A percentile compares a stretch with the other conserved stretches of the same genome.
These are phyloP conservation scores for Pythium scleroteichum DNA, from an alignment of 352 stramenopile genomes.

Conservation along the genomic window DNA sequence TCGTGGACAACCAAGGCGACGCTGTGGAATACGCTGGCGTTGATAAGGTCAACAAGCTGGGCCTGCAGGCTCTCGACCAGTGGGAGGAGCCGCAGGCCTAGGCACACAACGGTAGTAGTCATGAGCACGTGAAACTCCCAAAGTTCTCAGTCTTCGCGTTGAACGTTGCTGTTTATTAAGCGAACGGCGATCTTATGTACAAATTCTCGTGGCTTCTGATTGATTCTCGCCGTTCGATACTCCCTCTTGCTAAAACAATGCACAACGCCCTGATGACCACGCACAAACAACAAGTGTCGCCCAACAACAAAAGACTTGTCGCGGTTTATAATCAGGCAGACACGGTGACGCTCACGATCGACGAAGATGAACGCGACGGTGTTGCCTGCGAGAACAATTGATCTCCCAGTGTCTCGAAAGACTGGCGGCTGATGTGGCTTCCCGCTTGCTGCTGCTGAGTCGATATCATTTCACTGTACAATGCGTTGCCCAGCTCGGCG, in stretches of 20 bases:
- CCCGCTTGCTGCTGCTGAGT: constrained; percentile 22
- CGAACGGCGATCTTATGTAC: too few species aligned
- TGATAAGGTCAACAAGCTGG: constrained; percentile 28
- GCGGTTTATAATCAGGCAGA: constrained; percentile 32
- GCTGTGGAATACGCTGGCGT: constrained; percentile 34
- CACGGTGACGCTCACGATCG: constrained; percentile 36
- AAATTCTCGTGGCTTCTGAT: background rate
- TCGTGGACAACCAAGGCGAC: constrained; percentile 26
- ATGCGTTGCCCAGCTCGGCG: constrained; percentile 54
- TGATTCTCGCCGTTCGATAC: background rate
- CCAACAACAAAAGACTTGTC: too few species aligned
- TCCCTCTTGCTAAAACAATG: background rate
- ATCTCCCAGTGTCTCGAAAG: constrained; percentile 56
- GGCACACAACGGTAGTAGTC: background rate
- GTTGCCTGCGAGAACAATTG: constrained; percentile 45
- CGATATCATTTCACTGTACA: constrained; percentile 69
- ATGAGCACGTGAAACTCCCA: too few species aligned
- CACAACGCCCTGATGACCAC: constrained; percentile 1
- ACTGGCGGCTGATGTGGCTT: constrained; percentile 39
- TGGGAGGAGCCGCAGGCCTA: constrained; percentile 7
- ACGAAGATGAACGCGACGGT: constrained; percentile 19
- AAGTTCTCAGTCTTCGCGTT: background rate
- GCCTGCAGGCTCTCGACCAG: constrained; percentile 1
- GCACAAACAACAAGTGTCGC: background rate
- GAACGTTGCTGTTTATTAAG: background rate